Conservation (phyloP, 331 rosid genomes). For the Prunus yedoensis region DNA sequence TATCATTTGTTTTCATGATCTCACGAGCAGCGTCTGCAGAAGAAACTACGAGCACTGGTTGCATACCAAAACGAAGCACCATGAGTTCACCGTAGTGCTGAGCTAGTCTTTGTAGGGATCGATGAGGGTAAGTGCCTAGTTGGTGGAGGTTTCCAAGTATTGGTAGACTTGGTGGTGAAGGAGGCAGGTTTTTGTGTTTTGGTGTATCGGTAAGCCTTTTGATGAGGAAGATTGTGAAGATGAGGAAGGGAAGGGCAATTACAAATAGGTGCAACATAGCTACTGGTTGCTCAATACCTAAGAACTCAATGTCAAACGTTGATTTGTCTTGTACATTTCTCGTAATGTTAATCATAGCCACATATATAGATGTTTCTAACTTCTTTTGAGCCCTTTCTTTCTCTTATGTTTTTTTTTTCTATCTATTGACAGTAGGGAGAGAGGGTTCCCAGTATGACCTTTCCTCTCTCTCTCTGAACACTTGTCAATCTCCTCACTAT, state of each 20-base stretch:
- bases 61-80: constrained; percentile 40
- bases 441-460: too few relatives aligned
- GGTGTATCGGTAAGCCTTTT: not conserved
- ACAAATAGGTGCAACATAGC: not conserved
- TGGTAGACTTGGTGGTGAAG: constrained; percentile 47
- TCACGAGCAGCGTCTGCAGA: constrained; percentile 33
- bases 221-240: constrained; percentile 13
- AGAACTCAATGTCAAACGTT: not conserved
- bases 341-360: too few relatives aligned
- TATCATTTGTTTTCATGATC: constrained; percentile 38
- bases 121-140: constrained; percentile 35
- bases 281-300: not conserved
- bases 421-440: too few relatives aligned
- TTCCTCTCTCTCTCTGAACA: too few relatives aligned
- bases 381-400: too few relatives aligned
- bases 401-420: too few relatives aligned
- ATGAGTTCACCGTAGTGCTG: constrained; percentile 37
- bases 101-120: constrained; percentile 29
- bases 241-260: not conserved
- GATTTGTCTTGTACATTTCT: too few relatives aligned
- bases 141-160: constrained; percentile 47
- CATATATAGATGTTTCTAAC: too few relatives aligned
- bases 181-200: constrained; percentile 1
- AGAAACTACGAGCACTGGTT: constrained; percentile 35
- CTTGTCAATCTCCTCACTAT: too few relatives aligned